These are phyloP conservation scores for Xylaria sp. DNA, from an alignment of 2,329 filamentous ascomycete genomes.

Conservation along the genomic window DNA sequence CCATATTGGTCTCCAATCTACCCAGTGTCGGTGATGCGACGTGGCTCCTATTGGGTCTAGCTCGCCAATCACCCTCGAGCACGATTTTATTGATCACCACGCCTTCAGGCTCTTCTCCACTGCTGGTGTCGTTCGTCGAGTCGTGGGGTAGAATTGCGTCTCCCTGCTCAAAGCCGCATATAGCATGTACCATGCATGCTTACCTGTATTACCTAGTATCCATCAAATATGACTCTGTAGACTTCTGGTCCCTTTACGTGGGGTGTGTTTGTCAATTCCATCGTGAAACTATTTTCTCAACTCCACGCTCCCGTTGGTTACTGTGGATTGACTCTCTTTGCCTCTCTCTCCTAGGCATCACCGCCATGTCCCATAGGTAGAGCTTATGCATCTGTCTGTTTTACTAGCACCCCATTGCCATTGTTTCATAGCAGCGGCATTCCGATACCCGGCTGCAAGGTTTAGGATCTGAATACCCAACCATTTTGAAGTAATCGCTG, in stretches of 20 bases:
- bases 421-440: constrained; percentile 39
- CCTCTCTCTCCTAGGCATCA: constrained; percentile 34
- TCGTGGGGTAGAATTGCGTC: constrained; percentile 41
- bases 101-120: constrained; percentile 46
- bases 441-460: constrained; percentile 41
- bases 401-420: constrained; percentile 35
- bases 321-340: constrained; percentile 46
- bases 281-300: constrained; percentile 41
- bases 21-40: constrained; percentile 44
- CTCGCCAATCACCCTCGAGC: constrained; percentile 49
- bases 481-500: constrained; percentile 39
- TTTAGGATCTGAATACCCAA: constrained; percentile 39
- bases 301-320: constrained; percentile 45
- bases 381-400: constrained; percentile 37
- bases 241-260: constrained; percentile 39
- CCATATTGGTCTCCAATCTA: constrained; percentile 19
- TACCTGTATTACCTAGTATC: constrained; percentile 20
- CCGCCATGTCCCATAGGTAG: constrained; percentile 40
- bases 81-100: constrained; percentile 50
- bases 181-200: constrained; percentile 34
- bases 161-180: constrained; percentile 35
- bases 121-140: constrained; percentile 41
- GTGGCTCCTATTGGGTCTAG: constrained; percentile 52
- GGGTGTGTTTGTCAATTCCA: constrained; percentile 37
- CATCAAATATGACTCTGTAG: constrained; percentile 33